Percentiles rank a stretch among this genome's conserved stretches.
These are phyloP conservation scores for Pyrus bretschneideri DNA, from an alignment of 306 rosid species.

Conservation along the genomic window DNA sequence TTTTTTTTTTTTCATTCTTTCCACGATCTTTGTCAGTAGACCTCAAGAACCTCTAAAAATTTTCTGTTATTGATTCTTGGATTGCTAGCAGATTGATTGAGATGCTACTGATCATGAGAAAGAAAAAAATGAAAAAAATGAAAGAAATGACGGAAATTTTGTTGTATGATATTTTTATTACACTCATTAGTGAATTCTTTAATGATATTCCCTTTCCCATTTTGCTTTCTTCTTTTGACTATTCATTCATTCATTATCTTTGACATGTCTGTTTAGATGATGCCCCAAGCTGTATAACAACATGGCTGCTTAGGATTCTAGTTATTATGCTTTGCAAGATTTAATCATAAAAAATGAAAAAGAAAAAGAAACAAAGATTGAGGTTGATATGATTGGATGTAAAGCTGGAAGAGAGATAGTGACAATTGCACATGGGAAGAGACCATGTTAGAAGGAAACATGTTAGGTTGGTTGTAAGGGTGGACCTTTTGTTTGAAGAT, in stretches of 20 bases:
- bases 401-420: conserved; percentile 7
- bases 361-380: neutral
- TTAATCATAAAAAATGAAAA: neutral
- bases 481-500: neutral
- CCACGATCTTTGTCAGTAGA: conserved; percentile 21
- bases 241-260: neutral
- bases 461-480: conserved; percentile 21
- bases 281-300: conserved; percentile 11
- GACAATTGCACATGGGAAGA: conserved; percentile 22
- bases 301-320: neutral
- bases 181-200: conserved; percentile 6
- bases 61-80: conserved; percentile 22
- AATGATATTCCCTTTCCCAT: neutral
- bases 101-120: conserved; percentile 22
- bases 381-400: conserved; percentile 2
- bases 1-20: conserved; percentile 13
- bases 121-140: neutral
- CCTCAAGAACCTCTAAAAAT: conserved; percentile 25
- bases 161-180: conserved; percentile 38
- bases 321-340: neutral
- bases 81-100: conserved; percentile 8
- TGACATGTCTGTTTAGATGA: neutral
- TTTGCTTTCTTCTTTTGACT: neutral
- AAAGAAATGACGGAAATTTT: neutral
- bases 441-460: conserved; percentile 16